Evolutionary conservation across 148 eudicot species (phyloP).

Genomic region (Simmondsia chinensis): DNA sequence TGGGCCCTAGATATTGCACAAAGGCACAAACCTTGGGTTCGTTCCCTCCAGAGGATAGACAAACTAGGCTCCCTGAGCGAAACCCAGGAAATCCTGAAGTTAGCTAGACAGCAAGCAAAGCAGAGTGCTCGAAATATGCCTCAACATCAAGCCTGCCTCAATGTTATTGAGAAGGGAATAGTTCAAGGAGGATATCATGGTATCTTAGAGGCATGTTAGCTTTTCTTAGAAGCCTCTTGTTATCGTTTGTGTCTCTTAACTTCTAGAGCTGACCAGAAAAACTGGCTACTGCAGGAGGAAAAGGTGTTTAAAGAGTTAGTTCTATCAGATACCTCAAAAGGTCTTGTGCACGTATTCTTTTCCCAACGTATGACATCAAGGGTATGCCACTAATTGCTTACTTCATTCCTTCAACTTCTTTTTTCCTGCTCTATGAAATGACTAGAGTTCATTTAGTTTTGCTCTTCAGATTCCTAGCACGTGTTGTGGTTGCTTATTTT

Average conservation of each 20-base stretch:
- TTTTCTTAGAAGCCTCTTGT: not conserved
- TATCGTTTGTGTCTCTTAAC: not conserved
- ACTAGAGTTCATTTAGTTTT: not conserved
- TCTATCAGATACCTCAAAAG: slow-evolving; percentile 54
- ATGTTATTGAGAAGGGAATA: slow-evolving; percentile 80
- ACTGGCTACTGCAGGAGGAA: slow-evolving; percentile 43
- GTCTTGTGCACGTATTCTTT: slow-evolving; percentile 81
- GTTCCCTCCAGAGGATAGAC: slow-evolving; percentile 72
- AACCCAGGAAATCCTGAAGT: slow-evolving; percentile 41
- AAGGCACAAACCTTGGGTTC: slow-evolving; percentile 68
- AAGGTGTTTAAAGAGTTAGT: slow-evolving; percentile 55
- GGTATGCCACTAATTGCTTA: too few species aligned
- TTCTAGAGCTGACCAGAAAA: not conserved
- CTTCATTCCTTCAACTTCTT: not conserved
- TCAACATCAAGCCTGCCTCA: slow-evolving; percentile 84
- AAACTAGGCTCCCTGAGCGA: slow-evolving; percentile 74
- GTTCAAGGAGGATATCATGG: slow-evolving; percentile 82
- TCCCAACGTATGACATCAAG: slow-evolving; percentile 77
- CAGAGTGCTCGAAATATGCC: slow-evolving; percentile 70
- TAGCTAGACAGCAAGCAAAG: slow-evolving; percentile 70
- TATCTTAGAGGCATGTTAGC: slow-evolving; percentile 50
- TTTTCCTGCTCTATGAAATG: not conserved
- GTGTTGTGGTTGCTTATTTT: slow-evolving; percentile 1
- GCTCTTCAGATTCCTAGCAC: not conserved
- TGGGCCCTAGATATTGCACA: slow-evolving; percentile 87